Evolutionary conservation across 169 alveolate species (phyloP), one percentile per base, ranked within the genome.

Genomic region (Plasmodium cynomolgi): DNA sequence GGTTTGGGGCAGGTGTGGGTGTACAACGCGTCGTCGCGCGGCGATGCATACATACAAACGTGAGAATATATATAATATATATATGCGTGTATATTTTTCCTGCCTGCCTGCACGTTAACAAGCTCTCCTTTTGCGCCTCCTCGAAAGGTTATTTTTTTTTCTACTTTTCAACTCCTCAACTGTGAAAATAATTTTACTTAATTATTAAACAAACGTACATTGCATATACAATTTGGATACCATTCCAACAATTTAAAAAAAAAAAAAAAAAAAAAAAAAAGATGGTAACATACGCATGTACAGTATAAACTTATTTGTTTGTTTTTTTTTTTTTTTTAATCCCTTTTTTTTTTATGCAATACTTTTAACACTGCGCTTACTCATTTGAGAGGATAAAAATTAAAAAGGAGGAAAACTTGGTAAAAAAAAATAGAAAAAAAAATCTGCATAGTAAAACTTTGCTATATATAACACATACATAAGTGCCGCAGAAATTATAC

Each of bases 201-300:
- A 68, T 68, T 68, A 68, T 68, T 20, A 68, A 68, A 68, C 77
- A 68, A 68, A 68, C 31, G 37, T 68, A 29, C 17, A 29, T 68
- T 68, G 77, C 77, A 29, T 68, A 68, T 68, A 23, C 77, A 68
- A 68, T 68, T 62, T 68, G 77, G 77, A 68, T 68, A 26, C 77
- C 34, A 68, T 29, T 68, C 77, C 41, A 68, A 68, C 77, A 68
- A 68, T 68, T 68, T 26, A 68, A 68, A 29, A 23, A 68, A 68
- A 68, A 68, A 50, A 50, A 50, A 17, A 47, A 11, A 15, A 47
- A 47, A 15, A 47, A 47, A 15, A 47, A 47, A 20, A 47, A 50
- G n/a, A 50, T 15, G 8, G 54, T 41, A 9, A 50, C 26, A 50
- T 50, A 17, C 23, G 62, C 62, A 50, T 50, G 62, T 50, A 15